Conservation (phyloP, 352 stramenopile species). For the Pythium phragmitis region DNA sequence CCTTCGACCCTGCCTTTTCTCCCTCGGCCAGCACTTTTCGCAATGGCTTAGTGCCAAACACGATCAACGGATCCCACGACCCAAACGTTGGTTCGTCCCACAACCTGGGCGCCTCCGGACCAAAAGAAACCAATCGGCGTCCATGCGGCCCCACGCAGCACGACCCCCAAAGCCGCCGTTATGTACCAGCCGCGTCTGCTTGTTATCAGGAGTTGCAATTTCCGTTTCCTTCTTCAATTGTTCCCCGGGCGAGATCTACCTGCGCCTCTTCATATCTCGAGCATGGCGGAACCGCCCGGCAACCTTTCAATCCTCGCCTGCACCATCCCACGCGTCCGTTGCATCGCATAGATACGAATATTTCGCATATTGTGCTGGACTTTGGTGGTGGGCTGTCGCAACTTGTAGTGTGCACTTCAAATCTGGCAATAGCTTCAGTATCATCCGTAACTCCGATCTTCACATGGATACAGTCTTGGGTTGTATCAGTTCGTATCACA, state of each 20-base stretch:
- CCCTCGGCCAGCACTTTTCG: constrained; percentile 3
- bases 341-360: not conserved
- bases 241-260: not conserved
- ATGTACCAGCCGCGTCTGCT: not conserved
- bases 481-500: too few relatives aligned
- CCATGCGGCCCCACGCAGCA: not conserved
- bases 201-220: not conserved
- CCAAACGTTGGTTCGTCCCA: not conserved
- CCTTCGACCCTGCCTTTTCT: not conserved
- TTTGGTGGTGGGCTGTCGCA: not conserved
- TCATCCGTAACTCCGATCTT: too few relatives aligned
- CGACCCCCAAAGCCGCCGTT: not conserved
- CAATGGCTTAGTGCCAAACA: constrained; percentile 9
- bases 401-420: not conserved
- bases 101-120: not conserved
- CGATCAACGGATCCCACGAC: not conserved
- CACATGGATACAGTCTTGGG: too few relatives aligned
- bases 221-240: not conserved
- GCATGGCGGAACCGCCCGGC: not conserved
- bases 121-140: not conserved
- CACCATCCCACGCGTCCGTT: not conserved
- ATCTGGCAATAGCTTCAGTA: too few relatives aligned
- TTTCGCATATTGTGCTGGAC: constrained; percentile 1
- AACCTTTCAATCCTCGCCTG: not conserved
- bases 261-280: constrained; percentile 4